Evolutionary conservation across 2,329 filamentous ascomycete genomes (phyloP).

Genomic region (Sphaerulina populicola): DNA sequence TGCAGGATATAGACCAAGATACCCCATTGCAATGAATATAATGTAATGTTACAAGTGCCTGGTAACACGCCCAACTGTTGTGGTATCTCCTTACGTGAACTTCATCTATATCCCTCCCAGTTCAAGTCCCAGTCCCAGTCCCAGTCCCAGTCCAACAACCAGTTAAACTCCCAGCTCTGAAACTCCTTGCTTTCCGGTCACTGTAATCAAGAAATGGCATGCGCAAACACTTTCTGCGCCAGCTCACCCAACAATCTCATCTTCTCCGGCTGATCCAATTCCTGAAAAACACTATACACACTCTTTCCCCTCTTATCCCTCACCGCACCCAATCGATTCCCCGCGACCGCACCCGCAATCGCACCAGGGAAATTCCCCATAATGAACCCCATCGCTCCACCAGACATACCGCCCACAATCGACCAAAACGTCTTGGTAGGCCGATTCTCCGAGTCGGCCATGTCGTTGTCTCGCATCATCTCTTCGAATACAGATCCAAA

Average conservation of each 20-base stretch:
- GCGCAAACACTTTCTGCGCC: slow-evolving; percentile 77
- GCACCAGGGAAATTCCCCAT: slow-evolving; percentile 85
- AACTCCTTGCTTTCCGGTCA: not conserved
- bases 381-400: slow-evolving; percentile 88
- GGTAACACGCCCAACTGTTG: slow-evolving; percentile 5
- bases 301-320: slow-evolving; percentile 89
- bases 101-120: not conserved
- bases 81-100: slow-evolving; percentile 11
- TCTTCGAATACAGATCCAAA: slow-evolving; percentile 62
- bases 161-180: not conserved
- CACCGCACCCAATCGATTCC: slow-evolving; percentile 82
- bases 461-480: slow-evolving; percentile 48
- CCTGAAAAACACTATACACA: slow-evolving; percentile 84
- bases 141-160: not conserved
- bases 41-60: not conserved
- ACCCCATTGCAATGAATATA: not conserved
- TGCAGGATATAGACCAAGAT: not conserved
- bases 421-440: slow-evolving; percentile 76
- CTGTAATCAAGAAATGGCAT: slow-evolving; percentile 47
- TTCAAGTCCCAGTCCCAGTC: not conserved
- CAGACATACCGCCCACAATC: slow-evolving; percentile 73
- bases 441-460: slow-evolving; percentile 60
- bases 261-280: slow-evolving; percentile 75
- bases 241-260: slow-evolving; percentile 73
- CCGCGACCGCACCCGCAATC: slow-evolving; percentile 82